These are phyloP conservation scores for Solanum neorickii DNA, from an alignment of 257 asterid species.

Conservation along the genomic window DNA sequence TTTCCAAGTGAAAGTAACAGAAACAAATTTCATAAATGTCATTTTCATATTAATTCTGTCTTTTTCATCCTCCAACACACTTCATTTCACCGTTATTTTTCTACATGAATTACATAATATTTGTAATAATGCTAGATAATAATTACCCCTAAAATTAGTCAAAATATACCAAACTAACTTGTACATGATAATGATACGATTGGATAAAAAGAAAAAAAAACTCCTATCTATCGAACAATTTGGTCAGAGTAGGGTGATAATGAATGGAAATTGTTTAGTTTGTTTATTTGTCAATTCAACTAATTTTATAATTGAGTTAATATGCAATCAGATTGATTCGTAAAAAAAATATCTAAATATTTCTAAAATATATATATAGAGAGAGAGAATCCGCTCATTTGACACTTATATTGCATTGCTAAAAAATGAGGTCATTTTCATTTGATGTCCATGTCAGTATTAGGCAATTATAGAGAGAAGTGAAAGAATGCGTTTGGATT, in stretches of 20 bases:
- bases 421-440: not conserved
- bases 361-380: no score
- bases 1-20: no score
- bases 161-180: not conserved
- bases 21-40: no score
- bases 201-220: not conserved
- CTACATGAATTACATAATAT: not conserved
- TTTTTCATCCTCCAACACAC: no score
- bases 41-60: no score
- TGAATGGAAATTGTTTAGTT: not conserved
- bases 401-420: not conserved
- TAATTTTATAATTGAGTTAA: not conserved
- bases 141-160: not conserved
- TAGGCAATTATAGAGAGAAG: not conserved
- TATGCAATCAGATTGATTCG: no score
- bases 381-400: not conserved
- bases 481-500: not conserved
- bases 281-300: not conserved
- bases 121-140: not conserved
- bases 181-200: not conserved
- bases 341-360: no score
- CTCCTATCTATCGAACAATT: not conserved
- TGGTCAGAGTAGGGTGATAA: not conserved
- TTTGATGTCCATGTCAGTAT: not conserved
- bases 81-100: not conserved